Evolutionary conservation across 495 filamentous ascomycete genomes (phyloP), one percentile per base, ranked within the genome.

Genomic region (Lasiosphaeria miniovina): DNA sequence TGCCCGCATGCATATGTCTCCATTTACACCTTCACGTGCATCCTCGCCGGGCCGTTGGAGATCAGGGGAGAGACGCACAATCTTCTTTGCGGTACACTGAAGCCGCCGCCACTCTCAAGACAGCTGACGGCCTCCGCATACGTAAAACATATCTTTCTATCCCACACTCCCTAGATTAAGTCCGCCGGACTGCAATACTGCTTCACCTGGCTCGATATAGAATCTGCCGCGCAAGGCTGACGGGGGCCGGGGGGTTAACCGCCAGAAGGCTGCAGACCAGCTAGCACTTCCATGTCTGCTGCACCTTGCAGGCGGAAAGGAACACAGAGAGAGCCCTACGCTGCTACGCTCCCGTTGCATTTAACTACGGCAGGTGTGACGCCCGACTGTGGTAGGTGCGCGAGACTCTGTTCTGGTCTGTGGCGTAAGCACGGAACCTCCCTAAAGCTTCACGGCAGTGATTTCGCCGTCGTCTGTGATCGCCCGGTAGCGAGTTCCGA

Each of bases 401-500:
- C 24, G 24, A 24, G 24, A 2, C 24, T 24, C 24, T 24, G 24
- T 0, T 24, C 24, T 24, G 24, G 24, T 24, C 24, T 24, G 24
- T 24, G 24, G 24, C 2, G 48, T 49, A 49, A 49, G 31, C 48
- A 49, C 48, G 24, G 24, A 2, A 24, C 24, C 24, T 24, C 24
- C 24, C 24, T 24, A 24, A 2, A 24, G 24, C 24, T 24, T 24
- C 24, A 24, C 24, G 24, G 24, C 24, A 24, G 24, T 24, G 24
- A 24, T 24, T 24, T 24, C 24, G 24, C 24, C 8, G 48, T 4
- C 31, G 48, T 49, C 15, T 9, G 1, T 17, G 31, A 49, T 17
- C 12, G 15, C 48, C 48, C 17, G 48, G 48, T 49, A 49, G 48
- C 48, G 48, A 49, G 48, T 49, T 14, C 48, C 31, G 48, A 17